Percentiles rank a stretch among this genome's conserved stretches.
Evolutionary conservation across 192 early-diverging fungal species (phyloP).

Genomic region (Backusella luteola): DNA sequence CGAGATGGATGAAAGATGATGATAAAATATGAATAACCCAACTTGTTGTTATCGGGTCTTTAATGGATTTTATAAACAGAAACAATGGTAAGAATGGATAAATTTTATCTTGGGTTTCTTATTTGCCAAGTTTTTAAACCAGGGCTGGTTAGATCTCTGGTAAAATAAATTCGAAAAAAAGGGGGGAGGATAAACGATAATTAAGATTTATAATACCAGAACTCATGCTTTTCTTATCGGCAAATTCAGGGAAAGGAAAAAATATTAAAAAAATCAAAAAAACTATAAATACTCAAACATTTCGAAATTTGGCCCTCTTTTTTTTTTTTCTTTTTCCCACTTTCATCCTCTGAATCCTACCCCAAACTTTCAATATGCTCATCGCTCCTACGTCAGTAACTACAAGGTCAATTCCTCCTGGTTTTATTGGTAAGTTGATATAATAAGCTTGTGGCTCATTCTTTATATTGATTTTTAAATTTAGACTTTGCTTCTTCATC

Average conservation of each 20-base stretch:
- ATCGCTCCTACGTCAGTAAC: slow-evolving; percentile 15
- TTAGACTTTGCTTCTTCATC: slow-evolving; percentile 38
- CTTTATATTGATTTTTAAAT: background rate
- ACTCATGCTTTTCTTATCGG: background rate
- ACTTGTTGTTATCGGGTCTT: background rate
- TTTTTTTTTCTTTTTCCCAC: slow-evolving; percentile 29
- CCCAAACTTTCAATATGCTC: background rate
- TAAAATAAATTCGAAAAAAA: background rate
- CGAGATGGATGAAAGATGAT: background rate
- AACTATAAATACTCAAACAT: background rate
- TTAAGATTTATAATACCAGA: slow-evolving; percentile 5
- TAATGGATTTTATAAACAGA: background rate
- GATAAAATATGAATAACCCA: background rate
- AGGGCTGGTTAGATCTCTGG: background rate
- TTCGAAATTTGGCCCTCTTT: background rate
- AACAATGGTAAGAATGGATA: background rate
- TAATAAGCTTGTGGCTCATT: background rate
- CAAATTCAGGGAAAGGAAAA: background rate
- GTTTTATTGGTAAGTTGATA: slow-evolving; percentile 25
- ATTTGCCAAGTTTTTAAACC: slow-evolving; percentile 1
- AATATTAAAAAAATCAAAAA: background rate
- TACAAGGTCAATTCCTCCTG: slow-evolving; percentile 19
- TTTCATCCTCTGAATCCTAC: slow-evolving; percentile 6
- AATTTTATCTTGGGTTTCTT: background rate
- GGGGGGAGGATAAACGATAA: background rate